Base-by-base conservation (phyloP, 345 rosid species). In the Eucalyptus victrix region DNA sequence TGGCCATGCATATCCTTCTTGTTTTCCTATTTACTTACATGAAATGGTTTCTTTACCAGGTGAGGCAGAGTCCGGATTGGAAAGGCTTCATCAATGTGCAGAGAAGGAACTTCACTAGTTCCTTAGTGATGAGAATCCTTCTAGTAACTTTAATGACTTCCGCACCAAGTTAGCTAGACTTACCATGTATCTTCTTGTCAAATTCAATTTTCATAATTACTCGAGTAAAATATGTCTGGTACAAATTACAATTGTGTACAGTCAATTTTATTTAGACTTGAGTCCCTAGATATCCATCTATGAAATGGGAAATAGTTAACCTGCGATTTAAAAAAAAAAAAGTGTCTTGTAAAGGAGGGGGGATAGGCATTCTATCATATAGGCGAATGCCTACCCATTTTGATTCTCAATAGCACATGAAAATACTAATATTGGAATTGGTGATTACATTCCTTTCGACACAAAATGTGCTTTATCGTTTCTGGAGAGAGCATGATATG, bases 71-170 rank as follows among this genome's bases (percentile, higher is more conserved):
- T 95, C 98, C 23, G 97, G 96, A 86, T 88, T 98, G 94, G 99
- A 98, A 93, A 95, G 99, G 92, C 99, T 98, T 89, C 99, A 98
- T 93, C 98, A 95, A 65, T 97, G 99, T 91, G 96, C 97, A 62
- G 98, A 98, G 94, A 97, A 97, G 92, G 99, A 97, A 86, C 92
- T 98, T 87, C 95, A 60, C n/a, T 93, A 91, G 89, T 97, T 96
- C 92, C 92, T 95, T 54, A 87, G 21, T 49, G 93, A 93, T 3
- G 97, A 94, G 17, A 94, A 94, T 80, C 94, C 97, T 42, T 94
- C 96, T 86, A 93, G 93, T 90, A 96, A 94, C 87, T 98, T 98
- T 87, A 95, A 95, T 87, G 98, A 96, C 88, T 98, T 96, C 92
- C 99, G 98, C 47, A 92, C 98, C 26, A 98, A 97, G 93, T 89